Conservation (phyloP, 768 basidiomycete genomes). For the Botryobasidium botryosum region DNA sequence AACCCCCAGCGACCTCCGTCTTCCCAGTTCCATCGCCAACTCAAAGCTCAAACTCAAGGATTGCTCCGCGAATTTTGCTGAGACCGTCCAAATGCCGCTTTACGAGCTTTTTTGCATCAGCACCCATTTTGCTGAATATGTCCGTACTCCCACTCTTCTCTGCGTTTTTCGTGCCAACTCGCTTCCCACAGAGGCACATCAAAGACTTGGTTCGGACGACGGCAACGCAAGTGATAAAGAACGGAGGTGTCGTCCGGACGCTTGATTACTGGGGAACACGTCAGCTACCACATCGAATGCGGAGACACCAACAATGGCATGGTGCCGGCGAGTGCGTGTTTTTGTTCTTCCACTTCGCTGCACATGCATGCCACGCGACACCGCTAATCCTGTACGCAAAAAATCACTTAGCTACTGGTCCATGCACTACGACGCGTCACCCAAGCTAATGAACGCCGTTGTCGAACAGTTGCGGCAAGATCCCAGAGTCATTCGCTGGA, state of each 20-base stretch:
- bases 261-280: conserved; percentile 60
- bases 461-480: conserved; percentile 55
- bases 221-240: conserved; percentile 51
- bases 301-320: conserved; percentile 28
- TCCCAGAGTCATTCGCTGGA: conserved; percentile 71
- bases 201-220: conserved; percentile 56
- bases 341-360: not conserved
- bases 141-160: conserved; percentile 22
- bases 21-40: no score
- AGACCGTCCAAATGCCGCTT: conserved; percentile 61
- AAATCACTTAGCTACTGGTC: conserved; percentile 57
- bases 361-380: not conserved
- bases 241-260: conserved; percentile 68
- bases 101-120: conserved; percentile 80
- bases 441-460: conserved; percentile 45
- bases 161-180: not conserved
- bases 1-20: no score
- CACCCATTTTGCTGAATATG: conserved; percentile 57
- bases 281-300: conserved; percentile 57
- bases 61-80: no score
- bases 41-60: no score
- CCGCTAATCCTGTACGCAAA: not conserved
- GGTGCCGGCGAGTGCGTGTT: conserved; percentile 57
- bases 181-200: conserved; percentile 40
- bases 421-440: conserved; percentile 78